Conservation (phyloP, 495 filamentous ascomycete genomes). For the Aspergillus egyptiacus region DNA sequence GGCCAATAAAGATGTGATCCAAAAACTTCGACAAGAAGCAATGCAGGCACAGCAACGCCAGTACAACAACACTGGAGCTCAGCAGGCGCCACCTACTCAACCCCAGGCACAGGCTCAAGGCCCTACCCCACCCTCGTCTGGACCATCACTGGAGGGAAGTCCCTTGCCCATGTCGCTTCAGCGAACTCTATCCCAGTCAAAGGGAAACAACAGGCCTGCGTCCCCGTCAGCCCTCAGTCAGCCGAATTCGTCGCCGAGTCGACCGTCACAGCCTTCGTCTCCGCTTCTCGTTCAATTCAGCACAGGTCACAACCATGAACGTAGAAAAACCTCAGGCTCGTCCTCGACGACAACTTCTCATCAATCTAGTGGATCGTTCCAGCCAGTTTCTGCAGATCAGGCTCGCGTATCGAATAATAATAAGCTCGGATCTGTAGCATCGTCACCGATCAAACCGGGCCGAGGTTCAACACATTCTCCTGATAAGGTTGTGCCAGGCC, state of each 20-base stretch:
- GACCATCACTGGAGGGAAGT: slow-evolving; percentile 75
- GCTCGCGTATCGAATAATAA: slow-evolving; percentile 33
- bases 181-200: slow-evolving; percentile 72
- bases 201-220: slow-evolving; percentile 67
- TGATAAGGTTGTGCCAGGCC: slow-evolving; percentile 40
- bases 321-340: slow-evolving; percentile 77
- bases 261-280: slow-evolving; percentile 88
- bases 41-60: slow-evolving; percentile 57
- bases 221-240: slow-evolving; percentile 79
- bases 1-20: slow-evolving; percentile 97
- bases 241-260: slow-evolving; percentile 77
- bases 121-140: slow-evolving; percentile 37
- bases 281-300: slow-evolving; percentile 89
- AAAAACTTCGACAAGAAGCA: slow-evolving; percentile 87
- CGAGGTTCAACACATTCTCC: slow-evolving; percentile 52
- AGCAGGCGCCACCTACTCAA: slow-evolving; percentile 6
- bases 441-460: slow-evolving; percentile 71
- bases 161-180: slow-evolving; percentile 79
- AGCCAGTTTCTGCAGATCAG: slow-evolving; percentile 64
- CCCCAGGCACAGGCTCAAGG: slow-evolving; percentile 2
- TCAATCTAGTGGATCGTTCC: slow-evolving; percentile 64
- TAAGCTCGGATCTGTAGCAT: slow-evolving; percentile 61
- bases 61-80: slow-evolving; percentile 10
- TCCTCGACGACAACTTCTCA: slow-evolving; percentile 76
- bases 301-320: slow-evolving; percentile 66